Evolutionary conservation across 2,329 filamentous ascomycete species (phyloP), one percentile per base, ranked within the genome.

Genomic region (Neofusicoccum sp.): DNA sequence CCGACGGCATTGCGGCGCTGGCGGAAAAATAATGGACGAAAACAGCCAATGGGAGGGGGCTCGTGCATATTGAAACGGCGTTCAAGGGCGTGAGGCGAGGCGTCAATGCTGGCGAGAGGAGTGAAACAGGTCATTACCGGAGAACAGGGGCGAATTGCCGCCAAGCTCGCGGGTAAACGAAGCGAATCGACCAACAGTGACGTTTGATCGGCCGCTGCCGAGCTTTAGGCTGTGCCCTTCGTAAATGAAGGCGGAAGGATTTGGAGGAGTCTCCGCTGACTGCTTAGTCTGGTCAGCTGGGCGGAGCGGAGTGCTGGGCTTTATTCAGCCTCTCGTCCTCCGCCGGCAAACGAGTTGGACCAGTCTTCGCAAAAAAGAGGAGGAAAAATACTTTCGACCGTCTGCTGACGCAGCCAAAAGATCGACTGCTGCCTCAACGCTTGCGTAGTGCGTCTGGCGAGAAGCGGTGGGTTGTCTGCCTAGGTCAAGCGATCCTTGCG

Each of bases 71-170:
- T 60, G 56, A 48, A 43, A 60, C 43, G 33, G 33, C 56, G 56
- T 60, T 60, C 29, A 45, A 29, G 44, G 56, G 12, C 37, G 37
- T 41, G 8, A n/a, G 9, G 8, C 9, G 8, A 41, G 37, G 14
- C 37, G 37, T 9, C 37, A 41, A n/a, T n/a, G 37, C 37, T n/a
- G 37, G 37, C 29, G 22, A 49, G 49, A 31, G 39, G 29, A 49
- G 56, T 60, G 45, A 59, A 48, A 48, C 44, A 11, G 9, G 8
- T 41, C 8, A 41, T 41, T 41, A 41, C 31, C 56, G 56, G 56
- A 31, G 45, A 60, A 37, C 34, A 60, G 56, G 56, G 45, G 56
- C 56, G 56, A 60, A 49, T 6, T 48, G 14, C 56, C 56, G 56
- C 56, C 44, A 60, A 60, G 45, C 56, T 34, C 45, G 14, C 41